Conservation (phyloP, 2,329 filamentous ascomycete species). For the Sclerotinia spermophila region DNA sequence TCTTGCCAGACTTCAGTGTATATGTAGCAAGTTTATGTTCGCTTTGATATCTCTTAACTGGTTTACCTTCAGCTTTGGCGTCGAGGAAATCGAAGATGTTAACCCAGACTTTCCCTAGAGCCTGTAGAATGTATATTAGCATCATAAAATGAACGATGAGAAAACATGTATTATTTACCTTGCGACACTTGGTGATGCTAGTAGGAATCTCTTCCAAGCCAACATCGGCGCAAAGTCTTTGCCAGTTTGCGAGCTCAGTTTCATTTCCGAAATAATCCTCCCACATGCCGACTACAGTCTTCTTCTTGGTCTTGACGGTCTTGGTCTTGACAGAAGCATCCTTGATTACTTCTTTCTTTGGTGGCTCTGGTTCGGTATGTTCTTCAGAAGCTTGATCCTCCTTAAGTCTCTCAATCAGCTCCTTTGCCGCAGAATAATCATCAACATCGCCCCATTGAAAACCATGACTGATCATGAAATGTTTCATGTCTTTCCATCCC, state of each 20-base stretch:
- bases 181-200: slow-evolving; percentile 46
- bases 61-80: slow-evolving; percentile 30
- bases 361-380: background rate
- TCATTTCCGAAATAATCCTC: slow-evolving; percentile 30
- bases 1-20: slow-evolving; percentile 38
- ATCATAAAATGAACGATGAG: background rate
- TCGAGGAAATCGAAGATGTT: slow-evolving; percentile 50
- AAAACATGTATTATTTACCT: slow-evolving; percentile 36
- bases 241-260: slow-evolving; percentile 43
- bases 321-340: background rate
- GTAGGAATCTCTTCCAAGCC: slow-evolving; percentile 39
- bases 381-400: slow-evolving; percentile 1
- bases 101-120: slow-evolving; percentile 42
- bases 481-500: background rate
- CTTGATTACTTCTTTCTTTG: background rate
- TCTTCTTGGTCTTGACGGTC: slow-evolving; percentile 17
- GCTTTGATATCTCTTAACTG: slow-evolving; percentile 37
- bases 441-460: background rate
- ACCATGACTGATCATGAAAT: slow-evolving; percentile 6
- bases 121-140: slow-evolving; percentile 36
- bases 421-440: background rate
- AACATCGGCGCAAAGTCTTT: slow-evolving; percentile 45
- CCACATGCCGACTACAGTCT: slow-evolving; percentile 11
- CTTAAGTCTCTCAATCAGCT: background rate
- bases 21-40: slow-evolving; percentile 38